Percentiles rank a stretch among this genome's conserved stretches.
Evolutionary conservation across 257 asterid genomes (phyloP).

Genomic region (Craterostigma plantagineum): DNA sequence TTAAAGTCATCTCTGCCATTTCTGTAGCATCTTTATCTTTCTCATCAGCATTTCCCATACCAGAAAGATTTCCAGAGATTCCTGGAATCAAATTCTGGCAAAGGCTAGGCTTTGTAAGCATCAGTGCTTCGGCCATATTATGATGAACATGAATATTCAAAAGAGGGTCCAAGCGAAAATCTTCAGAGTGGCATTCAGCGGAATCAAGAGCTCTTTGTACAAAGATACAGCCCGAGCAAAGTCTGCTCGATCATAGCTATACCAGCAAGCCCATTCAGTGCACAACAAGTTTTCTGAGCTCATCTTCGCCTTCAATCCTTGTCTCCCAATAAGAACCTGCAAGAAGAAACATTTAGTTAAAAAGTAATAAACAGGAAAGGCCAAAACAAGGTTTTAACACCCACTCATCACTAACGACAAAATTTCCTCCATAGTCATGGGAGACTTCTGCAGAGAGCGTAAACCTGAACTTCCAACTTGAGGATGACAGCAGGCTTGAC

Average conservation of each 20-base stretch:
- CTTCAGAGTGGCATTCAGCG: conserved; percentile 55
- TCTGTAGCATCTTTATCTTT: conserved; percentile 16
- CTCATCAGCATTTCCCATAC: conserved; percentile 13
- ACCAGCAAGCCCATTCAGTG: conserved; percentile 94
- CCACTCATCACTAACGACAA: conserved; percentile 42
- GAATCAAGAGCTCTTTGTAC: conserved; percentile 68
- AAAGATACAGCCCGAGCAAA: conserved; percentile 47
- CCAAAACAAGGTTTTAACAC: conserved; percentile 8
- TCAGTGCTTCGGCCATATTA: conserved; percentile 67
- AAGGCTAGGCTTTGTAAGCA: conserved; percentile 15
- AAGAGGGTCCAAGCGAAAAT: conserved; percentile 90
- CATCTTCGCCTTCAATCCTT: conserved; percentile 91
- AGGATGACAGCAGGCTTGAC: conserved; percentile 99
- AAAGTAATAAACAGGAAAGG: conserved; percentile 2
- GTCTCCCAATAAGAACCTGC: conserved; percentile 89
- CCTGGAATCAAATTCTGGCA: conserved; percentile 15
- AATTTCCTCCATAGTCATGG: conserved; percentile 98
- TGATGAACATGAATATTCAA: conserved; percentile 79
- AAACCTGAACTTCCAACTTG: conserved; percentile 98
- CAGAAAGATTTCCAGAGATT: conserved; percentile 18
- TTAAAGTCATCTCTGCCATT: conserved; percentile 9
- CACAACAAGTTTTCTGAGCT: conserved; percentile 70
- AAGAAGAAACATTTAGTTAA: conserved; percentile 12
- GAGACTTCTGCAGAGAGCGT: conserved; percentile 82
- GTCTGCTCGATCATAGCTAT: conserved; percentile 75